A percentile compares a stretch with the other conserved stretches of the same genome.
Evolutionary conservation across 176 grass and related monocot genomes (phyloP).

Genomic region (Guadua angustifolia): DNA sequence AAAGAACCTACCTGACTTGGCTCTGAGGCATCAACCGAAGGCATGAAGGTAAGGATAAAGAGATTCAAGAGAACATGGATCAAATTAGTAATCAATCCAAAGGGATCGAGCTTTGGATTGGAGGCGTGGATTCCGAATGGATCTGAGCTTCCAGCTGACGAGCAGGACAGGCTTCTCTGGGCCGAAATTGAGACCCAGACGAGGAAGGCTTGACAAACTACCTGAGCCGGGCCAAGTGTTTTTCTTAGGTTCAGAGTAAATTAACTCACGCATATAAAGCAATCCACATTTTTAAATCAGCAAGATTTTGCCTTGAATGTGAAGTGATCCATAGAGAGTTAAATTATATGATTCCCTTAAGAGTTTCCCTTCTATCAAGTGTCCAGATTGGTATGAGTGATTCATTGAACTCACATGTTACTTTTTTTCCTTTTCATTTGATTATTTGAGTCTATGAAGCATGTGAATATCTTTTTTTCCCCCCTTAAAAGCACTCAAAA

Average conservation of each 20-base stretch:
- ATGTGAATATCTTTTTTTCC: not conserved
- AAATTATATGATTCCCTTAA: not conserved
- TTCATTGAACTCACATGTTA: not conserved
- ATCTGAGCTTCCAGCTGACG: not conserved
- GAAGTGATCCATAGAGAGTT: not conserved
- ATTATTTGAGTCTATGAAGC: not conserved
- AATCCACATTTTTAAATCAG: not conserved
- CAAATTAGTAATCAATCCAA: not conserved
- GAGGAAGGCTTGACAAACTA: too few species aligned
- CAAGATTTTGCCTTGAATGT: not conserved
- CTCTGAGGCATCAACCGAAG: not conserved
- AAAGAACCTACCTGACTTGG: not conserved
- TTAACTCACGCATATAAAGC: not conserved
- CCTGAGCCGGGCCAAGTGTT: not conserved
- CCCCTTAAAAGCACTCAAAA: not conserved
- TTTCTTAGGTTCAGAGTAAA: not conserved
- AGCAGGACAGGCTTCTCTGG: not conserved
- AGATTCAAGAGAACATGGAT: not conserved
- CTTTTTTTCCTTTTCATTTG: not conserved
- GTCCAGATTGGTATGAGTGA: not conserved
- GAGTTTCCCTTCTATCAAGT: not conserved
- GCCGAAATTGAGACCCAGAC: not conserved
- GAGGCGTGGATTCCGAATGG: not conserved
- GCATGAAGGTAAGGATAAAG: not conserved
- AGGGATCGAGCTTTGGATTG: not conserved